phyloP scores from a whole-genome alignment of 805 yeast genomes.

The Cyberlindnera xylosilytica region DNA sequence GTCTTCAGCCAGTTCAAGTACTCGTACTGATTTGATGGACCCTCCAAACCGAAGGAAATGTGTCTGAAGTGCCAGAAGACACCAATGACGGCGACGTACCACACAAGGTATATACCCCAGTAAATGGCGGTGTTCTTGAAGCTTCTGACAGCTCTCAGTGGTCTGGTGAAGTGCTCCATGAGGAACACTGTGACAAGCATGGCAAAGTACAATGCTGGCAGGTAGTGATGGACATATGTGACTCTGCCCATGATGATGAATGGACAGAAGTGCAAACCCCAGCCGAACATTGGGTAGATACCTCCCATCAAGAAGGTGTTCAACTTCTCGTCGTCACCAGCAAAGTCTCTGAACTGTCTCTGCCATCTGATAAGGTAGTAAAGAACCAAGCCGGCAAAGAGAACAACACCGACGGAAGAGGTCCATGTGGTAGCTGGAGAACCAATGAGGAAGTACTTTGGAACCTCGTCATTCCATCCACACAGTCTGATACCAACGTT shows the following conservation, averaged over 20 bases:
- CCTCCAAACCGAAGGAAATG: conserved; percentile 65
- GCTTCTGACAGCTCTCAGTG: conserved; percentile 20
- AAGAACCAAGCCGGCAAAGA: conserved; percentile 42
- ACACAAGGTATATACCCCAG: conserved; percentile 34
- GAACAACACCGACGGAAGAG: conserved; percentile 56
- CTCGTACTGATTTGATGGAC: conserved; percentile 36
- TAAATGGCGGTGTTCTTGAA: conserved; percentile 27
- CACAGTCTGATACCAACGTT: conserved; percentile 74
- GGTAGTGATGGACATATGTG: conserved; percentile 80
- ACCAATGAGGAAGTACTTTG: conserved; percentile 68
- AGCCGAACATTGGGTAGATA: conserved; percentile 73
- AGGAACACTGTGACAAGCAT: conserved; percentile 52
- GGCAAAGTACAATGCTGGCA: conserved; percentile 81
- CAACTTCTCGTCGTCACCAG: conserved; percentile 38
- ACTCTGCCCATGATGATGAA: conserved; percentile 82
- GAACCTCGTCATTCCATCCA: conserved; percentile 58
- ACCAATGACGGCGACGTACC: conserved; percentile 43
- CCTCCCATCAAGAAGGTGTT: conserved; percentile 66
- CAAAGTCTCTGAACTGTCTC: conserved; percentile 69
- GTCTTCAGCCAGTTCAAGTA: conserved; percentile 47
- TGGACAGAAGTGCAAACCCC: conserved; percentile 77
- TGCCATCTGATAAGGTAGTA: conserved; percentile 60
- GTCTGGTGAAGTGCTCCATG: conserved; percentile 40
- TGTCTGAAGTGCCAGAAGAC: conserved; percentile 61
- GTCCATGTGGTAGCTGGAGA: conserved; percentile 80